A percentile compares a stretch with the other conserved stretches of the same genome.
These are phyloP conservation scores for Phytophthora sp. DNA, from an alignment of 352 stramenopile species.

Conservation along the genomic window DNA sequence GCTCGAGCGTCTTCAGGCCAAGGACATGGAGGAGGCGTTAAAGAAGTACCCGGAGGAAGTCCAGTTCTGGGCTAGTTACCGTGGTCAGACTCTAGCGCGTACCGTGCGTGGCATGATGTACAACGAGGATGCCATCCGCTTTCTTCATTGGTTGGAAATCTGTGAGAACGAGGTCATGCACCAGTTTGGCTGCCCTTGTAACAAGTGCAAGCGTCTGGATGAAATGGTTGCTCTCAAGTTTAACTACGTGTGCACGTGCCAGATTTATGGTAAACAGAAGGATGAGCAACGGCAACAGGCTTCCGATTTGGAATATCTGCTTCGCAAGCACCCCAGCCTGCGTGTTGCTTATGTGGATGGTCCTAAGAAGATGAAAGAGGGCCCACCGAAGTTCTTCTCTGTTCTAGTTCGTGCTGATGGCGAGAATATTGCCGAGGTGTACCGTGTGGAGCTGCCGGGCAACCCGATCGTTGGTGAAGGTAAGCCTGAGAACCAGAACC, in stretches of 20 bases:
- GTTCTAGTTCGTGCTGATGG: slow-evolving; percentile 76
- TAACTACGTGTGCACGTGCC: slow-evolving; percentile 89
- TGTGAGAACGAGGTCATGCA: slow-evolving; percentile 90
- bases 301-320: slow-evolving; percentile 75
- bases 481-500: slow-evolving; percentile 92
- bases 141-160: slow-evolving; percentile 90
- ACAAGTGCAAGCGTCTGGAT: slow-evolving; percentile 83
- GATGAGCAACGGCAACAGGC: slow-evolving; percentile 85
- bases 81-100: slow-evolving; percentile 83
- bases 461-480: slow-evolving; percentile 89
- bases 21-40: slow-evolving; percentile 86
- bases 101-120: slow-evolving; percentile 91
- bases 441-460: slow-evolving; percentile 82
- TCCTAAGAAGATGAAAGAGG: slow-evolving; percentile 89
- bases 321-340: slow-evolving; percentile 81
- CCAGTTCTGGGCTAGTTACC: slow-evolving; percentile 85
- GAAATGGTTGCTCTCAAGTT: slow-evolving; percentile 91
- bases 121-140: slow-evolving; percentile 86
- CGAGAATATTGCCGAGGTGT: slow-evolving; percentile 84
- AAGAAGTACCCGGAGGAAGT: slow-evolving; percentile 86
- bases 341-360: slow-evolving; percentile 86
- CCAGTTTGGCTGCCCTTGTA: slow-evolving; percentile 74
- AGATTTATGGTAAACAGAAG: slow-evolving; percentile 90
- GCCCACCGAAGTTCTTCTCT: slow-evolving; percentile 84
- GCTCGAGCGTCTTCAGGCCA: slow-evolving; percentile 72